Percentiles rank a stretch among this genome's conserved stretches.
Conservation (phyloP, 164 flowering plant genomes). For the Macadamia tetraphylla region DNA sequence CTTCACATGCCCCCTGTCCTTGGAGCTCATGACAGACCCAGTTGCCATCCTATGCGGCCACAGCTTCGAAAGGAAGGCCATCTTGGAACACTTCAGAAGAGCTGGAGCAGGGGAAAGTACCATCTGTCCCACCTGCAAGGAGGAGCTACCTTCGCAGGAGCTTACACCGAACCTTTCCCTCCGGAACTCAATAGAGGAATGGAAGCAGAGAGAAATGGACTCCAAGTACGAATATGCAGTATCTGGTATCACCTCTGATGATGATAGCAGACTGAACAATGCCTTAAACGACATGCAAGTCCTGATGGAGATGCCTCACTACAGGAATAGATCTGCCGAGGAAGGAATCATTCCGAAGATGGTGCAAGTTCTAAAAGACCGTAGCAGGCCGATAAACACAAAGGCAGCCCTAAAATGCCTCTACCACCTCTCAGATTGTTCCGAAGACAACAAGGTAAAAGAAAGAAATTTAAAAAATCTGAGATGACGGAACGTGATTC, state of each 20-base stretch:
- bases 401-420: conserved; percentile 27
- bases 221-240: conserved; percentile 11
- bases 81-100: conserved; percentile 12
- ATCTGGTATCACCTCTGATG: conserved; percentile 13
- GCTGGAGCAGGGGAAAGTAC: conserved; percentile 9
- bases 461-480: too few relatives aligned
- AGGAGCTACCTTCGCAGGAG: conserved; percentile 12
- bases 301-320: conserved; percentile 14
- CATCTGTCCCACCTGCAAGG: conserved; percentile 21
- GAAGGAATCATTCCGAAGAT: conserved; percentile 17
- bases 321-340: conserved; percentile 11
- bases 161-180: conserved; percentile 20
- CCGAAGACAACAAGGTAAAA: conserved; percentile 23
- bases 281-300: conserved; percentile 17
- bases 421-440: conserved; percentile 12
- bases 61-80: conserved; percentile 21
- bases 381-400: conserved; percentile 1
- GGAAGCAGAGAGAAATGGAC: conserved; percentile 19
- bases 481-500: too few relatives aligned
- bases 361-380: conserved; percentile 10
- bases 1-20: conserved; percentile 15
- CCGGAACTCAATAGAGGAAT: conserved; percentile 13
- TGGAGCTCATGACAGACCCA: conserved; percentile 18
- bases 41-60: conserved; percentile 23
- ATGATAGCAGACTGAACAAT: conserved; percentile 6